A percentile compares a stretch with the other conserved stretches of the same genome.
Conservation (phyloP, 2,329 filamentous ascomycete genomes). For the Penicillium italicum region DNA sequence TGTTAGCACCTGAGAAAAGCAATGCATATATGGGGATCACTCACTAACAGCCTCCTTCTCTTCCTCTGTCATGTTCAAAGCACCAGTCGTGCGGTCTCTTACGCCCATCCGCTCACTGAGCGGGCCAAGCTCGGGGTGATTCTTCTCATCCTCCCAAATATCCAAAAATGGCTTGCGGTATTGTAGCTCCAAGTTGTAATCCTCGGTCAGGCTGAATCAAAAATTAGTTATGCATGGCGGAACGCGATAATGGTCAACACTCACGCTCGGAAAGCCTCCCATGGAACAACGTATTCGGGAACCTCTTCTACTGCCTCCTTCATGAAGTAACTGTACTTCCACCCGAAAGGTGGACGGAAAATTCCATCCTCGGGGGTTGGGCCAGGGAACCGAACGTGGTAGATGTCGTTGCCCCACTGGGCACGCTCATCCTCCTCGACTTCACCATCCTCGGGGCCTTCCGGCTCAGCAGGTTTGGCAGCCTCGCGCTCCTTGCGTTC, state of each 20-base stretch:
- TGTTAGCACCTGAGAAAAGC: constrained; percentile 13
- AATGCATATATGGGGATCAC: constrained; percentile 15
- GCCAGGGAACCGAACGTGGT: constrained; percentile 82
- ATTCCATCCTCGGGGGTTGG: constrained; percentile 79
- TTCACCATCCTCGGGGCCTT: constrained; percentile 45
- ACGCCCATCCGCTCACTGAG: constrained; percentile 97
- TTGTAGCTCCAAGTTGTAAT: constrained; percentile 93
- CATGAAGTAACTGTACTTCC: constrained; percentile 97
- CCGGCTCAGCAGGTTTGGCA: constrained; percentile 39
- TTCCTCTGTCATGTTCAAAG: constrained; percentile 70
- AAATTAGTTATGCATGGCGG: constrained; percentile 7
- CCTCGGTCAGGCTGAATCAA: constrained; percentile 65
- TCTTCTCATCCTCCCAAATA: constrained; percentile 87
- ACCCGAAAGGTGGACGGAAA: constrained; percentile 91
- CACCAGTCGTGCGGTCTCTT: constrained; percentile 63
- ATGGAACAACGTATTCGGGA: constrained; percentile 95
- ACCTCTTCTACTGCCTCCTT: constrained; percentile 95
- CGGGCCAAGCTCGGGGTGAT: constrained; percentile 73
- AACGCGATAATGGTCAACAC: constrained; percentile 11
- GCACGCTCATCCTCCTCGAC: constrained; percentile 61
- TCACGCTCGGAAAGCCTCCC: constrained; percentile 88
- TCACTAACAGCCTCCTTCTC: constrained; percentile 83
- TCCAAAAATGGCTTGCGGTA: constrained; percentile 89
- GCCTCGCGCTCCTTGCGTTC: constrained; percentile 45
- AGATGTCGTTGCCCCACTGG: constrained; percentile 91